Evolutionary conservation across 495 filamentous ascomycete genomes (phyloP).

Genomic region (Hyaloscypha hepaticicola): DNA sequence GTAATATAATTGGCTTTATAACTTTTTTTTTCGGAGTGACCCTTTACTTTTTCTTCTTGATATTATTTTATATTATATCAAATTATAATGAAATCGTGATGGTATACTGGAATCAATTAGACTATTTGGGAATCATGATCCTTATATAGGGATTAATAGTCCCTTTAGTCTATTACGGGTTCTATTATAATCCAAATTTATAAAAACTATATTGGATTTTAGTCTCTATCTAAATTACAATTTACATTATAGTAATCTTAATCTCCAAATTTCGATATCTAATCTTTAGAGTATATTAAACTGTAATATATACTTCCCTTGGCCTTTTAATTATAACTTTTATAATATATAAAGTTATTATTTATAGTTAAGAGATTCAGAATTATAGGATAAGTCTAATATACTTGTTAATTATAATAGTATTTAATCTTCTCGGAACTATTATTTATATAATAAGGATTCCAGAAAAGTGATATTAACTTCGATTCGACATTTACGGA

Average conservation of each 20-base stretch:
- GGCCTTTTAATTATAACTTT: slow-evolving; percentile 81
- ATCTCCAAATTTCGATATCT: no score
- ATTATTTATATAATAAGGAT: slow-evolving; percentile 60
- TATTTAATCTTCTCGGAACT: slow-evolving; percentile 67
- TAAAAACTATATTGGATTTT: no score
- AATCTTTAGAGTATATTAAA: slow-evolving; percentile 57
- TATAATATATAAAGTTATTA: slow-evolving; percentile 34
- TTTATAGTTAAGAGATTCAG: slow-evolving; percentile 64
- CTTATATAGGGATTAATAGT: slow-evolving; percentile 55
- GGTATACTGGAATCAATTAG: slow-evolving; percentile 44
- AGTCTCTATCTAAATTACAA: no score
- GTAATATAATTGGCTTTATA: slow-evolving; percentile 46
- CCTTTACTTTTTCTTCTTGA: no score
- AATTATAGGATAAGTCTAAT: slow-evolving; percentile 72
- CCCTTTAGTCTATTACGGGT: slow-evolving; percentile 51
- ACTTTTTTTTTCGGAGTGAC: slow-evolving; percentile 50
- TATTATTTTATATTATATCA: slow-evolving; percentile 53
- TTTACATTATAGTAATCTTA: no score
- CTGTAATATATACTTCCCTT: slow-evolving; percentile 83
- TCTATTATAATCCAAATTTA: no score
- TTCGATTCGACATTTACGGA: slow-evolving; percentile 68
- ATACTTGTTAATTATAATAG: slow-evolving; percentile 69
- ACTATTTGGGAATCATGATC: slow-evolving; percentile 52
- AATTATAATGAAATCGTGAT: slow-evolving; percentile 45
- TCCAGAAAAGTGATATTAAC: slow-evolving; percentile 60